Conservation (phyloP, 1,284 basidiomycete genomes). For the Xerocomus amazonicus region DNA sequence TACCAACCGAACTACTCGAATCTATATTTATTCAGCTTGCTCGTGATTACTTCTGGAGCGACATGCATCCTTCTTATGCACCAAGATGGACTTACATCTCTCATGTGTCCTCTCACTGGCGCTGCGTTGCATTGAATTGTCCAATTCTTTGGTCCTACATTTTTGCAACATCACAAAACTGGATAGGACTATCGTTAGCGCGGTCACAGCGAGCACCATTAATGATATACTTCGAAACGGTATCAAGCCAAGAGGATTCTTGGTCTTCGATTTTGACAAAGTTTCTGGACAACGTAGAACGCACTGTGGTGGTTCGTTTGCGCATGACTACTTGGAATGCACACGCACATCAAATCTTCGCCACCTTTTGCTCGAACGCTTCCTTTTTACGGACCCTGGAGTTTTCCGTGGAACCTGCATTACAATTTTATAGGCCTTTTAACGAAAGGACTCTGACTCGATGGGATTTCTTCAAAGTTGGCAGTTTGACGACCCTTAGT, state of each 20-base stretch:
- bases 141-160: neutral
- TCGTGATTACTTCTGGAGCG: neutral
- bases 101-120: neutral
- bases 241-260: neutral
- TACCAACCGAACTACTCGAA: constrained; percentile 16
- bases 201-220: neutral
- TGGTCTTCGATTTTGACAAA: neutral
- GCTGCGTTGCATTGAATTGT: neutral
- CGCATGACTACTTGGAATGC: too few species aligned
- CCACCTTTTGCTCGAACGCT: too few species aligned
- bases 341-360: too few species aligned
- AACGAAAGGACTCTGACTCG: too few species aligned
- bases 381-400: too few species aligned
- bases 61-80: neutral
- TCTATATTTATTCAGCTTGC: neutral
- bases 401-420: too few species aligned
- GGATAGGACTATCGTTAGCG: neutral
- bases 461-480: neutral
- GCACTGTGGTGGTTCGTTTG: too few species aligned
- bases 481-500: neutral
- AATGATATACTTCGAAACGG: neutral
- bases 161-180: neutral
- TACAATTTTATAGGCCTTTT: too few species aligned
- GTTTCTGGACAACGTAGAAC: too few species aligned
- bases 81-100: neutral